Base-by-base conservation (phyloP, 2,329 filamentous ascomycete species). In the Arthroderma sp. region DNA sequence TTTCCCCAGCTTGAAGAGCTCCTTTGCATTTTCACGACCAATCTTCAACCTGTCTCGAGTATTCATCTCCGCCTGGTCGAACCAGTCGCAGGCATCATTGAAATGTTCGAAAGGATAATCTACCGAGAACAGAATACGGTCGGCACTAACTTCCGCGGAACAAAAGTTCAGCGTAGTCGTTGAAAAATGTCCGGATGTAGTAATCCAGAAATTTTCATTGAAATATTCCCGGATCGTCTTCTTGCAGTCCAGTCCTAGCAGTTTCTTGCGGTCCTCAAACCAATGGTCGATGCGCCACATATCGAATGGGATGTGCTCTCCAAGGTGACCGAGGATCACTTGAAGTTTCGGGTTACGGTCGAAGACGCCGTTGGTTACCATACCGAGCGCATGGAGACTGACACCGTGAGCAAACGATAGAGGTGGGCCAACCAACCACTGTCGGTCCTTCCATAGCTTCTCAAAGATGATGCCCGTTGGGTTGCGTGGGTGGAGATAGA, bases 401-500 rank as follows among this genome's bases (percentile, higher is more conserved):
- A 80, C 74, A 4, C 71, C 76, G 0, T 77, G 70, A 3, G 75
- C 74, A 41, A 80, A 79, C 44, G 66, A 71, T 5, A 77, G 65
- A 0, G 76, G 74, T 1, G 76, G 74, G 0, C 77, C 78, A 38
- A 80, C 62, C 29, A 80, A 69, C 68, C 71, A 80, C 54, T 72
- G 72, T 22, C 76, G 68, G 52, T 77, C 66, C 1, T 70, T 71
- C 67, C 71, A 80, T 5, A 78, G 68, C 54, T 74, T 74, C 4
- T 79, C 73, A 52, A 73, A 65, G 44, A 77, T 68, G 11, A 65
- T 67, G 5, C 75, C 75, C 0, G 72, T 74, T 1, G 78, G 74
- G 50, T 72, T 71, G 40, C 72, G 66, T 0, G 77, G 78, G 57
- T 82, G 78, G 1, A 82, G 65, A 53, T 82, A 82, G 40, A 82